Evolutionary conservation across 1,284 basidiomycete species (phyloP).

Genomic region (Exobasidium rhododendri): DNA sequence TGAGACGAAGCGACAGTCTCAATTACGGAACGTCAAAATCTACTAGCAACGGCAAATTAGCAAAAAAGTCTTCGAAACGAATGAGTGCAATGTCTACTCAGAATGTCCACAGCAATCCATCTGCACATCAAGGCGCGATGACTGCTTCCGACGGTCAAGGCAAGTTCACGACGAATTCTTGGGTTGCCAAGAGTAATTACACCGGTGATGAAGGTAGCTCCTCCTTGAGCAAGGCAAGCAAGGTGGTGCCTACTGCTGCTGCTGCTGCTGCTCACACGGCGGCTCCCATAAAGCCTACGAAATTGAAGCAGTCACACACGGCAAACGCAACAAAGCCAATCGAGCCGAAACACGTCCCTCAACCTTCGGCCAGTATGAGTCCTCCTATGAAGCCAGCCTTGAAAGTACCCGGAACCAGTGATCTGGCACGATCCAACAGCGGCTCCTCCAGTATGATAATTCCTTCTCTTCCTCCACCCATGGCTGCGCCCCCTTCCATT

Average conservation of each 20-base stretch:
- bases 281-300: not conserved
- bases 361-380: constrained; percentile 26
- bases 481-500: constrained; percentile 30
- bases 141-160: constrained; percentile 12
- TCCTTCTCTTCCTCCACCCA: constrained; percentile 33
- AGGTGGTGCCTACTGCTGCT: not conserved
- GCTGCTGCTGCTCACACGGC: not conserved
- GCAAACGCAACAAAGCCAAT: not conserved
- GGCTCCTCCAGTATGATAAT: constrained; percentile 22
- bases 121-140: constrained; percentile 9
- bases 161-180: constrained; percentile 22
- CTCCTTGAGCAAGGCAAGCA: not conserved
- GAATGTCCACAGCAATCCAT: constrained; percentile 2
- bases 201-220: not conserved
- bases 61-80: constrained; percentile 33
- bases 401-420: constrained; percentile 24
- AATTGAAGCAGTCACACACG: not conserved
- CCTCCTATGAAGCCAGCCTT: constrained; percentile 45
- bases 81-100: constrained; percentile 25
- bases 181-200: constrained; percentile 19
- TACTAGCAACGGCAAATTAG: constrained; percentile 18
- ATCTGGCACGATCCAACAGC: constrained; percentile 27
- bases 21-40: not conserved
- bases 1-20: constrained; percentile 16
- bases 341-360: constrained; percentile 10